A percentile compares a stretch with the other conserved stretches of the same genome.
Evolutionary conservation across 1,139 yeast genomes (phyloP).

Genomic region (Spencermartinsiella ligniputridi): DNA sequence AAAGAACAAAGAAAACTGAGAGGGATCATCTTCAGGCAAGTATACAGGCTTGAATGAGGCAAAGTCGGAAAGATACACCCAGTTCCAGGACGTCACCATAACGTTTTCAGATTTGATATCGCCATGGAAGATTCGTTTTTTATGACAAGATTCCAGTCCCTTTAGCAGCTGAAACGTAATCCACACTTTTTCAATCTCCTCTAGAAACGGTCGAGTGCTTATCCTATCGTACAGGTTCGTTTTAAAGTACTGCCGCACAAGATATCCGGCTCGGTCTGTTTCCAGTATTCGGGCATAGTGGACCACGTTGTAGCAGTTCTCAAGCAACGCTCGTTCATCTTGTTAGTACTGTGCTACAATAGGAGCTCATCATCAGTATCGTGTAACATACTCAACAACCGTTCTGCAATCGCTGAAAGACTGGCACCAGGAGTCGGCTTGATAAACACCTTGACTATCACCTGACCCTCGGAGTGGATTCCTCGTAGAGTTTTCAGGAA

Average conservation of each 20-base stretch:
- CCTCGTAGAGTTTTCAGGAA: constrained; percentile 86
- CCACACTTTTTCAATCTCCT: constrained; percentile 77
- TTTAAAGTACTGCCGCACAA: constrained; percentile 74
- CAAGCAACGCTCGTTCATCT: constrained; percentile 11
- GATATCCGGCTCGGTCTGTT: constrained; percentile 88
- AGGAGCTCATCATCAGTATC: constrained; percentile 4
- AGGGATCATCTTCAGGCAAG: constrained; percentile 91
- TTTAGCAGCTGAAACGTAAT: constrained; percentile 72
- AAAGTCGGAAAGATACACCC: constrained; percentile 80
- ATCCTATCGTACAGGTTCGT: constrained; percentile 81
- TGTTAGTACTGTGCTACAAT: background rate
- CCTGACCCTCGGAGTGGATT: constrained; percentile 54
- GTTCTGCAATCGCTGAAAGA: constrained; percentile 25
- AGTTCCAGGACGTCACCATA: constrained; percentile 82
- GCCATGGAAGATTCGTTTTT: constrained; percentile 66
- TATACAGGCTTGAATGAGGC: constrained; percentile 79
- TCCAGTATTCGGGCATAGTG: constrained; percentile 75
- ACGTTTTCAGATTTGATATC: constrained; percentile 90
- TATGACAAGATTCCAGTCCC: constrained; percentile 62
- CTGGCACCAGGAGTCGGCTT: constrained; percentile 56
- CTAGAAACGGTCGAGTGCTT: constrained; percentile 83
- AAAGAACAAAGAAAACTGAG: constrained; percentile 87
- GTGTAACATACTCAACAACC: constrained; percentile 21
- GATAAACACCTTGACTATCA: constrained; percentile 75
- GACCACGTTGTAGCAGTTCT: constrained; percentile 45